Base-by-base conservation (phyloP, 805 yeast genomes). In the Torulaspora franciscae region DNA sequence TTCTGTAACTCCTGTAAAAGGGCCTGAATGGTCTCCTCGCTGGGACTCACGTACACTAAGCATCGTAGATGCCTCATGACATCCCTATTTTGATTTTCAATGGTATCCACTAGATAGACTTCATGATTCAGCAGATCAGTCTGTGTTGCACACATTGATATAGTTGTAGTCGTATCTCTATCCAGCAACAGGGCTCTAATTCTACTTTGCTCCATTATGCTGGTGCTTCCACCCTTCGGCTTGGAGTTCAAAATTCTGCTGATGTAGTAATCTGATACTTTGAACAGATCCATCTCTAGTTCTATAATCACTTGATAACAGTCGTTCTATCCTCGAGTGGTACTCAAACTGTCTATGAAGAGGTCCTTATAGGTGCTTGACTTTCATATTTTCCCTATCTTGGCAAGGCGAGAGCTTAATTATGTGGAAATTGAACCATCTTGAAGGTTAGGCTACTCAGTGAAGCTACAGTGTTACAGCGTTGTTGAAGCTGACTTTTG, bases 111-210 rank as follows among this genome's bases (percentile, higher is more conserved):
- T 40, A 93, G 71, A 48, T 85, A 88, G n/a, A 93, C 78, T 50
- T 91, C 95, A 54, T 86, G 77, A 52, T 83, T 80, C 30, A 93
- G 73, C 36, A 93, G 72, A 45, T 81, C 85, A 2, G 95, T 82
- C 62, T 93, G 99, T 2, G 96, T 85, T 24, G 95, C 79, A 55
- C 85, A 80, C 76, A 93, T 74, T n/a, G 97, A 88, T 17, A 93
- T 77, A 19, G 89, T 80, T 0, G 89, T 74, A 5, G 95, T 85
- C 2, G 99, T 91, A 51, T 74, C 73, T 40, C 76, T 70, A 60
- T 93, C 99, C 45, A 93, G 73, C 32, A 93, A 71, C 29, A 93
- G 71, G 24, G 90, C 95, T 52, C 79, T 79, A 47, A 90, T 81
- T 49, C 74, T 59, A 19, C 64, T 57, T 5, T 61, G 62, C 7